A percentile compares a stretch with the other conserved stretches of the same genome.
phyloP scores from a whole-genome alignment of 352 stramenopile genomes.

The Pythium aquatile region DNA sequence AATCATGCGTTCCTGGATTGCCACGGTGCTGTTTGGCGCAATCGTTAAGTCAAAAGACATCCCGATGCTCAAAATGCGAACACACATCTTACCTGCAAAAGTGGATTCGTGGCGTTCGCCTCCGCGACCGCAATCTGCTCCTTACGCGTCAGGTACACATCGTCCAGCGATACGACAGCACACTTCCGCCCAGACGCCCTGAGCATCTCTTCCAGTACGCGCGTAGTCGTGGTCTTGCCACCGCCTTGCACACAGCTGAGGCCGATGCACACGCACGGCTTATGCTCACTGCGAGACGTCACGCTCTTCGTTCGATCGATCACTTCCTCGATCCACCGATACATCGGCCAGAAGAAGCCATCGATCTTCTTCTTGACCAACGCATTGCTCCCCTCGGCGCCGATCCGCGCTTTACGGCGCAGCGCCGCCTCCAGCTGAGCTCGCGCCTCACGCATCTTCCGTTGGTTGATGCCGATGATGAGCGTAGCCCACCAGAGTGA shows the following conservation, averaged over 20 bases:
- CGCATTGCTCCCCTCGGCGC: constrained; percentile 31
- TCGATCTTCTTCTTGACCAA: constrained; percentile 50
- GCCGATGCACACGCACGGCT: constrained; percentile 59
- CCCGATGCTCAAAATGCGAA: background rate
- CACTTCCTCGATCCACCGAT: constrained; percentile 63
- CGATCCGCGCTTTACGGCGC: constrained; percentile 37
- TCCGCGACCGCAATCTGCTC: constrained; percentile 65
- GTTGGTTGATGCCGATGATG: background rate
- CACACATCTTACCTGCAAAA: constrained; percentile 58
- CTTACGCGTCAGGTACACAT: constrained; percentile 73
- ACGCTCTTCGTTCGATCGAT: constrained; percentile 30
- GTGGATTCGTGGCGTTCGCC: constrained; percentile 57
- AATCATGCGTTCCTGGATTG: constrained; percentile 80
- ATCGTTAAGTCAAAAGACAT: too few relatives aligned
- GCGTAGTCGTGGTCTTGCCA: constrained; percentile 82
- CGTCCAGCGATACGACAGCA: constrained; percentile 78
- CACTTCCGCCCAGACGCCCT: constrained; percentile 51
- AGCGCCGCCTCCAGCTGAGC: constrained; percentile 58
- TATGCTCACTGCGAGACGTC: constrained; percentile 20
- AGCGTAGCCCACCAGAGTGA: background rate
- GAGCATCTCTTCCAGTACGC: constrained; percentile 66
- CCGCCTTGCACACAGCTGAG: constrained; percentile 83
- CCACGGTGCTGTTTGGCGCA: constrained; percentile 55
- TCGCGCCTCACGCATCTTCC: constrained; percentile 23
- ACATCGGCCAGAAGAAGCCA: constrained; percentile 77